A percentile compares a stretch with the other conserved stretches of the same genome.
Evolutionary conservation across 176 grass and related monocot genomes (phyloP).

Genomic region (Musa troglodytarum): DNA sequence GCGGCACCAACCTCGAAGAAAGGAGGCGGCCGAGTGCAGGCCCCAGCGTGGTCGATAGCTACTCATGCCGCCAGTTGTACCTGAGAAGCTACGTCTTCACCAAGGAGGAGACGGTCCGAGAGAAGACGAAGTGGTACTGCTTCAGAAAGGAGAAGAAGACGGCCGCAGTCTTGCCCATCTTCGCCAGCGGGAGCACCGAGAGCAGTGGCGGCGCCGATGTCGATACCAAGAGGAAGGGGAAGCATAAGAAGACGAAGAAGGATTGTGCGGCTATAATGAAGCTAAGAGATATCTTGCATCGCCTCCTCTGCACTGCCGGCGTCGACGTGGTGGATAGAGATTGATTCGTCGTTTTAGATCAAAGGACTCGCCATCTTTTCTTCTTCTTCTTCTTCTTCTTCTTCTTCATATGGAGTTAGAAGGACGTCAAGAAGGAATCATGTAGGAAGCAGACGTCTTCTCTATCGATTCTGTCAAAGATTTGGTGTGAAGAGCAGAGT

Average conservation of each 20-base stretch:
- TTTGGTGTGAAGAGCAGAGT: too few relatives aligned
- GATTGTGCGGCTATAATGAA: conserved; percentile 25
- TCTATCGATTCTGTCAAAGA: too few relatives aligned
- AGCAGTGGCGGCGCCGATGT: conserved; percentile 11
- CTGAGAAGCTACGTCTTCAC: conserved; percentile 97
- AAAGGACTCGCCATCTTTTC: too few relatives aligned
- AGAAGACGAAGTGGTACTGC: conserved; percentile 59
- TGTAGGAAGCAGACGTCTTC: too few relatives aligned
- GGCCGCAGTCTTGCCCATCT: conserved; percentile 47
- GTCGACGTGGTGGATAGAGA: conserved; percentile 56
- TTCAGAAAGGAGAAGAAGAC: conserved; percentile 48
- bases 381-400: too few relatives aligned
- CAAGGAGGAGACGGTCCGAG: conserved; percentile 67
- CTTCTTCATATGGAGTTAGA: too few relatives aligned
- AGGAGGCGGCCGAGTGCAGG: conserved; percentile 4
- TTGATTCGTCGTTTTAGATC: too few relatives aligned
- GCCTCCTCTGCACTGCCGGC: conserved; percentile 55
- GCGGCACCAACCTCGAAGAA: conserved; percentile 11
- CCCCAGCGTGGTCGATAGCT: conserved; percentile 64
- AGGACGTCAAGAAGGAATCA: too few relatives aligned
- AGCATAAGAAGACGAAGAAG: conserved; percentile 14
- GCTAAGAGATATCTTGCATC: conserved; percentile 53
- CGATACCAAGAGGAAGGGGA: conserved; percentile 24
- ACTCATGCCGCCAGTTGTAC: conserved; percentile 91
- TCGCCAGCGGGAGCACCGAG: conserved; percentile 15